A percentile compares a stretch with the other conserved stretches of the same genome.
phyloP scores from a whole-genome alignment of 2,329 filamentous ascomycete species.

The Juglanconis sp. region DNA sequence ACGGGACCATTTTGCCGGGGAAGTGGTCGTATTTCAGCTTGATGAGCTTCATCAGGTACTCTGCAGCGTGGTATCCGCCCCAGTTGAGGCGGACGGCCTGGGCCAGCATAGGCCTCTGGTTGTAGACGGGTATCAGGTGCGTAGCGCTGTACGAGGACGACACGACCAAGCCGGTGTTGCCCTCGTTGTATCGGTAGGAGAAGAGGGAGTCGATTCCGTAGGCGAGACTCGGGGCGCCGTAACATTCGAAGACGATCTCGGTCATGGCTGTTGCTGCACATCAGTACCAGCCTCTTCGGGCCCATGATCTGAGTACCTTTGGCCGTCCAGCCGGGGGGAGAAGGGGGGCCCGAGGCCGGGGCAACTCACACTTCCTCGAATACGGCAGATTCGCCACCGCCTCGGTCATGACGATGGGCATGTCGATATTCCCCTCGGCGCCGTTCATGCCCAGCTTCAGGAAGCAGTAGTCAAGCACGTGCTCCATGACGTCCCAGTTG shows the following conservation, averaged over 20 bases:
- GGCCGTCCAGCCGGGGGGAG: too few relatives aligned
- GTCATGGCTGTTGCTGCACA: slow-evolving; percentile 70
- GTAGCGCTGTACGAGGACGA: slow-evolving; percentile 93
- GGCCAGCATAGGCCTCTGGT: slow-evolving; percentile 77
- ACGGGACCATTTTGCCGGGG: slow-evolving; percentile 77
- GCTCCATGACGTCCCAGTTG: slow-evolving; percentile 98
- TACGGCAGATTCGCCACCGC: slow-evolving; percentile 89
- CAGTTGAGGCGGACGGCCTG: slow-evolving; percentile 91
- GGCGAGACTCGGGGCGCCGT: slow-evolving; percentile 81
- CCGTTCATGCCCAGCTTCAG: slow-evolving; percentile 87
- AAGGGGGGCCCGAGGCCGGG: not conserved
- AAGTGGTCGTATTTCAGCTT: slow-evolving; percentile 89
- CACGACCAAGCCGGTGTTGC: slow-evolving; percentile 80
- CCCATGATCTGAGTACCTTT: too few relatives aligned
- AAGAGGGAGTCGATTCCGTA: slow-evolving; percentile 97
- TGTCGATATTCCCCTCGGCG: slow-evolving; percentile 69
- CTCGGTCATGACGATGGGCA: slow-evolving; percentile 93
- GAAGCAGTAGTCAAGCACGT: slow-evolving; percentile 89
- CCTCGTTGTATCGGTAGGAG: slow-evolving; percentile 89
- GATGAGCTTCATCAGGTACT: slow-evolving; percentile 87
- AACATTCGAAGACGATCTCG: slow-evolving; percentile 95
- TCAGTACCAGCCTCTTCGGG: slow-evolving; percentile 23
- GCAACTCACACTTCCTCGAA: slow-evolving; percentile 72
- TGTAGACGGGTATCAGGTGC: slow-evolving; percentile 88
- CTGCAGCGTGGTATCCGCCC: slow-evolving; percentile 86